Conservation (phyloP, 768 basidiomycete genomes). For the Tulasnella sp. region DNA sequence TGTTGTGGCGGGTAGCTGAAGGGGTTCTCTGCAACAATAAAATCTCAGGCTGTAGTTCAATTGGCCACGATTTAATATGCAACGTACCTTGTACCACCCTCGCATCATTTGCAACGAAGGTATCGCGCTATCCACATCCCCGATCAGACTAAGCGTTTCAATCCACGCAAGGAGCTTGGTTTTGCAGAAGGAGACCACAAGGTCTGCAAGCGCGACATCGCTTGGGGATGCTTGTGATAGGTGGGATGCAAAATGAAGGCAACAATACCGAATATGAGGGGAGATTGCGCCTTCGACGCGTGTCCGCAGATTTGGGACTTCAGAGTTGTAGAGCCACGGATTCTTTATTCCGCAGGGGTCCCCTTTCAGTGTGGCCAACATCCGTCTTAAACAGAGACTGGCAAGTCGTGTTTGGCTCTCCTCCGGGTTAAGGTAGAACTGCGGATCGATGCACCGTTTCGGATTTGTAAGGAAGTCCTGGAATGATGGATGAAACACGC, state of each 20-base stretch:
- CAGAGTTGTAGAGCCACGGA: not conserved
- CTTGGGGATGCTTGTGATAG: not conserved
- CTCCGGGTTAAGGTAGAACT: conserved; percentile 1
- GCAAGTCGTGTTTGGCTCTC: not conserved
- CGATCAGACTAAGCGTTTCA: conserved; percentile 9
- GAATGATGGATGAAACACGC: conserved; percentile 24
- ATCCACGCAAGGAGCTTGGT: conserved; percentile 14
- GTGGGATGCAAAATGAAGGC: conserved; percentile 1
- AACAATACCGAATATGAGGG: not conserved
- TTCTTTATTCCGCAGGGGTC: not conserved
- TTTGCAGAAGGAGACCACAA: not conserved
- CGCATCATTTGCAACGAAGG: not conserved
- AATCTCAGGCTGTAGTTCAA: not conserved
- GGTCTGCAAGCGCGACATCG: not conserved
- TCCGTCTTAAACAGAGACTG: not conserved
- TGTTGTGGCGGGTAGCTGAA: not conserved
- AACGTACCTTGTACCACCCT: not conserved
- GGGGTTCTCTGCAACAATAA: not conserved
- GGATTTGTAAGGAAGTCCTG: conserved; percentile 20
- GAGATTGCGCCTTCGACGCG: not conserved
- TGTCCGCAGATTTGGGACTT: not conserved
- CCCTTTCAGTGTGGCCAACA: not conserved
- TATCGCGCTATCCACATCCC: not conserved
- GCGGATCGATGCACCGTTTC: not conserved
- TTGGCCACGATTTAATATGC: not conserved